Base-by-base conservation (phyloP, 257 asterid species). In the Ehretia macrophylla region DNA sequence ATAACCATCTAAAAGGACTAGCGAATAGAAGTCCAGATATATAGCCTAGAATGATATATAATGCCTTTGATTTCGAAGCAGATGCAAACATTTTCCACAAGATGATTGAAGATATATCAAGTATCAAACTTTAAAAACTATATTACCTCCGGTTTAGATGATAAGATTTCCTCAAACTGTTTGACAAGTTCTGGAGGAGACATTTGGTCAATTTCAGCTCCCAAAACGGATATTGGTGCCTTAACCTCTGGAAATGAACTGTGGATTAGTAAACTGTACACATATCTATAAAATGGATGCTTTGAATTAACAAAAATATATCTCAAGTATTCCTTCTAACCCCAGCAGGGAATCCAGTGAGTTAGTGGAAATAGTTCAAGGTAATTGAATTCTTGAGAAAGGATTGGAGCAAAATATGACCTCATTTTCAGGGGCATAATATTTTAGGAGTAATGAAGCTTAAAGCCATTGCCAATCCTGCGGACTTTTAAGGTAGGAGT, bases 111-210 rank as follows among this genome's bases (percentile, higher is more conserved):
- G 47, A 42, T 42, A 2, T n/a, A 42, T 42, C n/a, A 42, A 42
- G 47, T 14, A 10, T 42, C 47, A 42, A 42, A 4, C 4, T n/a
- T n/a, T 10, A 1, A 42, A 42, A 14, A 27, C 35, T 27, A 6
- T 27, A 42, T n/a, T 73, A 85, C 90, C 90, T 79, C 81, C 18
- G 85, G 48, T 57, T 79, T 85, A 8, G 76, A 60, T n/a, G 74
- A 62, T 57, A 85, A 65, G 38, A 78, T 66, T 68, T 71, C 83
- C 74, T 72, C 83, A 32, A 70, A 83, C 68, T 75, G 56, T 52
- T 72, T 77, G 35, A 81, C 48, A 44, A 85, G 82, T 72, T 76
- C 75, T 0, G 85, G 86, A 18, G 88, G 86, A 46, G 84, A 63
- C 47, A 55, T 13, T 0, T 64, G 17, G 73, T 85, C 95, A 12